These are phyloP conservation scores for Cryphonectria carpinicola DNA, from an alignment of 2,329 filamentous ascomycete genomes.

Conservation along the genomic window DNA sequence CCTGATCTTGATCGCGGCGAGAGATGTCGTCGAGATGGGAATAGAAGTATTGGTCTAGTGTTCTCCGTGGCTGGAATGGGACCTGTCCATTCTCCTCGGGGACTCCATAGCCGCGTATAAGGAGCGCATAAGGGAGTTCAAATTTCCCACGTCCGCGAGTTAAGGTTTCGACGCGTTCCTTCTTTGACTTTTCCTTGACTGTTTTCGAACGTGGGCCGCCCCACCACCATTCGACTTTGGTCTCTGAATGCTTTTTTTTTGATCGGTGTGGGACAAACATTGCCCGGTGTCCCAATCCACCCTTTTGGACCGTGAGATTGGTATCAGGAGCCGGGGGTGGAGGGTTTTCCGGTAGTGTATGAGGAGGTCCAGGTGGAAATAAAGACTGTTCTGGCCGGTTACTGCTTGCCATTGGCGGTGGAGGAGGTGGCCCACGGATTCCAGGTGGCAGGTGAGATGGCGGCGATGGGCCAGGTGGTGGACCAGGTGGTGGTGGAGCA, in stretches of 20 bases:
- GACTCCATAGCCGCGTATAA: background rate
- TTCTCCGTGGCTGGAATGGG: background rate
- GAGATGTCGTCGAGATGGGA: background rate
- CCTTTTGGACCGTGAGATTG: background rate
- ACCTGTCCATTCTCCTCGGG: background rate
- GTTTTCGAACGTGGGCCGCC: background rate
- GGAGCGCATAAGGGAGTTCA: background rate
- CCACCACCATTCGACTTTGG: background rate
- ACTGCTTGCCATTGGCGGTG: background rate
- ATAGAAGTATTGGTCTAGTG: slow-evolving; percentile 4
- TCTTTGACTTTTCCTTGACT: background rate
- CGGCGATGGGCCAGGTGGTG: background rate
- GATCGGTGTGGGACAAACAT: background rate
- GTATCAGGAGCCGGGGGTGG: background rate
- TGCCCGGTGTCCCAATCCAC: background rate
- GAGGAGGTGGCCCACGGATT: background rate
- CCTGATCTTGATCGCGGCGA: background rate
- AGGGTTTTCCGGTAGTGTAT: background rate
- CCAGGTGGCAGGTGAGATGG: too few relatives aligned
- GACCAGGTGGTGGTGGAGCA: background rate
- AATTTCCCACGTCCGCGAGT: too few relatives aligned
- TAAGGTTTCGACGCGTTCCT: background rate
- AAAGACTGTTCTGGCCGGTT: background rate
- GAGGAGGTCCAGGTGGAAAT: background rate
- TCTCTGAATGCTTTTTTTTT: background rate